Conservation (phyloP, 2,329 filamentous ascomycete genomes). For the Ascochyta rabiei region DNA sequence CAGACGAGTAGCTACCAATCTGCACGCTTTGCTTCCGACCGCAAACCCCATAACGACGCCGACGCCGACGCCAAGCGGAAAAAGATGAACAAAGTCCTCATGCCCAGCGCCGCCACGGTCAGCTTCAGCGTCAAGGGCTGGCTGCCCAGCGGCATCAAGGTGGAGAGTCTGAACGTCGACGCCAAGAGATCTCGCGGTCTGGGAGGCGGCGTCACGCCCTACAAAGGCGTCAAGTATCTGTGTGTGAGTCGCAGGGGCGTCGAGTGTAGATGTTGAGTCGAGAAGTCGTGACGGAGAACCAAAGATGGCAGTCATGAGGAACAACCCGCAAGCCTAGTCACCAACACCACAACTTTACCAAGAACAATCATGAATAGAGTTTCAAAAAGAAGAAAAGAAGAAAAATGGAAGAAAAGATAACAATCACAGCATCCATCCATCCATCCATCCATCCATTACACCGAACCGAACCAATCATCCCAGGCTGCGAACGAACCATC, state of each 20-base stretch:
- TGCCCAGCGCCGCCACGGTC: conserved; percentile 55
- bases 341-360: no score
- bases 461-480: no score
- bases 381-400: no score
- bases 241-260: conserved; percentile 69
- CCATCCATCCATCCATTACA: no score
- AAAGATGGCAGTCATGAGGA: no score
- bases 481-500: no score
- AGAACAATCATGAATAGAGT: no score
- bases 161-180: conserved; percentile 67
- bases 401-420: no score
- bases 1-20: conserved; percentile 37
- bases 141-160: conserved; percentile 68
- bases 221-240: conserved; percentile 97
- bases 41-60: neutral
- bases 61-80: conserved; percentile 59
- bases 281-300: no score
- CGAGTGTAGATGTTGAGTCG: conserved; percentile 46
- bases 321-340: no score
- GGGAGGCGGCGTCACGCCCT: conserved; percentile 87
- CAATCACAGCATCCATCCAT: no score
- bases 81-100: conserved; percentile 61
- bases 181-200: conserved; percentile 83
- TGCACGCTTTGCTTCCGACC: conserved; percentile 1
- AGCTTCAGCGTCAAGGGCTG: conserved; percentile 65